Base-by-base conservation (phyloP, 345 rosid genomes). In the Leavenworthia alabamica region DNA sequence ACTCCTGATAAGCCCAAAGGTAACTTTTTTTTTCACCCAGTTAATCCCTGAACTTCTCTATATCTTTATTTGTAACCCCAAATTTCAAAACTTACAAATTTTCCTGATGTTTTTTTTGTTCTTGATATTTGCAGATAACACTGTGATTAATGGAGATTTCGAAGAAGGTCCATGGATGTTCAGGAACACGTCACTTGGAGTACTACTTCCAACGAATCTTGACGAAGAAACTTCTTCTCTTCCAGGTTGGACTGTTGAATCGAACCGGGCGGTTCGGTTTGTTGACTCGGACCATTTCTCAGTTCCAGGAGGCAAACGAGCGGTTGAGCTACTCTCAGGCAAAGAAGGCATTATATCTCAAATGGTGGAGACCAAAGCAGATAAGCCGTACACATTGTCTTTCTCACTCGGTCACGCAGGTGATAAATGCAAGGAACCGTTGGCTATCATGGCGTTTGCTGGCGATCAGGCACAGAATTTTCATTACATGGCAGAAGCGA, bases 291-390 rank as follows among this genome's bases (percentile, higher is more conserved):
- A 85, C 68, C 99, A 93, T 68, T 93, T 64, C 75, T 56, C 96
- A 0, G 94, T 93, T 39, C 99, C 99, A 0, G 66, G 67, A 4
- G 97, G 96, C 4, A 93, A 89, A 66, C 80, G 99, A 16, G 99
- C 99, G 5, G 17, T 93, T 0, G 99, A 93, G 72, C 75, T 93
- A 45, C 78, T 93, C 13, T 93, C 97, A 0, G 99, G 99, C 15
- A 93, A 93, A 71, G 99, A 93, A 81, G 99, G 99, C 17, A 89
- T 93, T 50, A 84, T 93, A n/a, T 85, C 99, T 0, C 99, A 89
- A 53, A 89, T 87, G 94, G 96, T 93, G 0, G 91, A 86, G 63
- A 89, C 99, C 29, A 77, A 70, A 31, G 62, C 84, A 0, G 57
- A 84, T 56, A 80, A 78, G 48, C 74, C 75, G 0, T 93, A 93